These are phyloP conservation scores for Boletus pseudopeckii DNA, from an alignment of 768 basidiomycete species.

Conservation along the genomic window DNA sequence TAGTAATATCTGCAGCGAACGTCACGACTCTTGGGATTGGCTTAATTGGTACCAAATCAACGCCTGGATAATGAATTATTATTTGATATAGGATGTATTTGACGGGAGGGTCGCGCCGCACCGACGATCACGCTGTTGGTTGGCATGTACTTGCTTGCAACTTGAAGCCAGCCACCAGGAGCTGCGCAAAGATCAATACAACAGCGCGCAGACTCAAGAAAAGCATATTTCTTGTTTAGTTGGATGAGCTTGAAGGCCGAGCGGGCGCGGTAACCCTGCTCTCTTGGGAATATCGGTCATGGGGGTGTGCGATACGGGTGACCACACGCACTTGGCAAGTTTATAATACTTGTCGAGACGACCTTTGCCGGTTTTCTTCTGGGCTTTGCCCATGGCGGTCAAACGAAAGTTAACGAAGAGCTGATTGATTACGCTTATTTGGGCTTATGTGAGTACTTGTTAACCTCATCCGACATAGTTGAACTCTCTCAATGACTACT, in stretches of 20 bases:
- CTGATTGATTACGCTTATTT: constrained; percentile 18
- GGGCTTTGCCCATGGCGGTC: constrained; percentile 62
- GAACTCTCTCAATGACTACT: constrained; percentile 17
- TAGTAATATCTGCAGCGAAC: constrained; percentile 94
- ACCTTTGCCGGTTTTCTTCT: constrained; percentile 95
- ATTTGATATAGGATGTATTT: constrained; percentile 7
- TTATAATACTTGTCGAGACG: constrained; percentile 97
- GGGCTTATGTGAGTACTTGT: neutral
- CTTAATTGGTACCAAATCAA: constrained; percentile 94
- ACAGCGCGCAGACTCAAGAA: constrained; percentile 86
- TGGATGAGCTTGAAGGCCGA: constrained; percentile 99
- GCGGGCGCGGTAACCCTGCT: constrained; percentile 99
- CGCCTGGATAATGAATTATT: constrained; percentile 49
- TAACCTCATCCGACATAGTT: neutral
- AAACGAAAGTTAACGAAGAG: neutral
- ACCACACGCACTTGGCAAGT: constrained; percentile 68
- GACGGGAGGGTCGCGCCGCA: constrained; percentile 32
- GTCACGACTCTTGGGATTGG: constrained; percentile 92
- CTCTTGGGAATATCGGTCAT: constrained; percentile 47
- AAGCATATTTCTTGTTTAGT: constrained; percentile 94
- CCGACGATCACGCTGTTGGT: constrained; percentile 89
- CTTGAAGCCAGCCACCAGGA: constrained; percentile 98
- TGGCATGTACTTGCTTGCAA: constrained; percentile 97
- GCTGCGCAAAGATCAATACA: constrained; percentile 98
- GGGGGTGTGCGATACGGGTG: neutral